These are phyloP conservation scores for Phytomonas serpens DNA, from an alignment of 208 protist species.

Conservation along the genomic window DNA sequence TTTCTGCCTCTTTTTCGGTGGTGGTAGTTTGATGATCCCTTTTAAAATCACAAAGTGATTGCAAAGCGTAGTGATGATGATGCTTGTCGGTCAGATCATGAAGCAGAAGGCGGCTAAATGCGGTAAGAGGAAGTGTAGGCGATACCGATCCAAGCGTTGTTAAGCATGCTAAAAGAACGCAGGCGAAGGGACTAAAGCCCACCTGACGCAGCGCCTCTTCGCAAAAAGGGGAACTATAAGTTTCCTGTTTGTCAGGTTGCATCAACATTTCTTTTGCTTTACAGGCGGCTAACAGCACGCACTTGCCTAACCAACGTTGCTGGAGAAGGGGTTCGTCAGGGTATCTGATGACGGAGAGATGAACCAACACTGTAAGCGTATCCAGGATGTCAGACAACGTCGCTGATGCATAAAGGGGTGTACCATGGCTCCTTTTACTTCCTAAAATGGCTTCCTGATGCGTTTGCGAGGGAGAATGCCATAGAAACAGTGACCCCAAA, in stretches of 20 bases:
- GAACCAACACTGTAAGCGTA: neutral
- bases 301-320: neutral
- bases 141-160: neutral
- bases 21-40: neutral
- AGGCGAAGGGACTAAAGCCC: neutral
- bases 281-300: neutral
- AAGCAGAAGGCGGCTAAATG: neutral
- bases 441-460: neutral
- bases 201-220: neutral
- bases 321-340: neutral
- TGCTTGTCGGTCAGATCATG: neutral
- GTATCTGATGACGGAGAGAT: neutral
- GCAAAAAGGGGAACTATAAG: neutral
- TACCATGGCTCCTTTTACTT: neutral
- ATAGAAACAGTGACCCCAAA: neutral
- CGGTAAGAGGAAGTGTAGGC: neutral
- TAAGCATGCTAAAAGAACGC: neutral
- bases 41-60: neutral
- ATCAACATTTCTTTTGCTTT: neutral
- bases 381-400: neutral
- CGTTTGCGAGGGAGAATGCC: neutral
- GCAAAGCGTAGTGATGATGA: neutral
- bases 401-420: neutral
- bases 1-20: neutral
- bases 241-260: neutral